A percentile compares a stretch with the other conserved stretches of the same genome.
These are phyloP conservation scores for Cyberlindnera suaveolens DNA, from an alignment of 805 yeast genomes.

Conservation along the genomic window DNA sequence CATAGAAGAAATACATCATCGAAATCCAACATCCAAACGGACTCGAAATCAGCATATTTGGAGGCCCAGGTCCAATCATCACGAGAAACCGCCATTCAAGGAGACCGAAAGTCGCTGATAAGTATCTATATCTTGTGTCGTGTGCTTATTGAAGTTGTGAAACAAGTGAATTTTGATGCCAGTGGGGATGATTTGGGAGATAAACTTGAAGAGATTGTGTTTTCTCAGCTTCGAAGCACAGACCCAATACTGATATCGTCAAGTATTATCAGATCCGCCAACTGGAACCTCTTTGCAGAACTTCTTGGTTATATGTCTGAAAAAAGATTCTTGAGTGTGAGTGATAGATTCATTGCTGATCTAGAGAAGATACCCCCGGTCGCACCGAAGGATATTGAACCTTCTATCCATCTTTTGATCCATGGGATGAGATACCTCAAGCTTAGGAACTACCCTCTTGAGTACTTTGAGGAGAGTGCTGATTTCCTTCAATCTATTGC, in stretches of 20 bases:
- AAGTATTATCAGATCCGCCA: constrained; percentile 76
- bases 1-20: constrained; percentile 50
- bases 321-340: constrained; percentile 75
- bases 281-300: constrained; percentile 90
- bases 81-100: constrained; percentile 67
- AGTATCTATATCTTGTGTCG: constrained; percentile 86
- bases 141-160: constrained; percentile 86
- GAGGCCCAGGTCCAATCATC: constrained; percentile 36
- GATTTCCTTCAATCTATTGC: constrained; percentile 82
- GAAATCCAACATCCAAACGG: constrained; percentile 41
- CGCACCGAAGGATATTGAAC: constrained; percentile 43
- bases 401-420: constrained; percentile 65
- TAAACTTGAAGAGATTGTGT: constrained; percentile 87
- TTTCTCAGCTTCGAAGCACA: constrained; percentile 79
- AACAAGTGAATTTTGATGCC: constrained; percentile 71
- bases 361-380: constrained; percentile 70
- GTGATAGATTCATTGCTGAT: constrained; percentile 91
- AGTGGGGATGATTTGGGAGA: constrained; percentile 75
- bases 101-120: constrained; percentile 80
- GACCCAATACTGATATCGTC: constrained; percentile 68
- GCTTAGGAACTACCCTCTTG: constrained; percentile 79
- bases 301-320: constrained; percentile 87
- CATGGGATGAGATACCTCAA: constrained; percentile 88
- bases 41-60: constrained; percentile 46
- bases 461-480: constrained; percentile 87